Base-by-base conservation (phyloP, 768 basidiomycete genomes). In the Lepiota venenata region DNA sequence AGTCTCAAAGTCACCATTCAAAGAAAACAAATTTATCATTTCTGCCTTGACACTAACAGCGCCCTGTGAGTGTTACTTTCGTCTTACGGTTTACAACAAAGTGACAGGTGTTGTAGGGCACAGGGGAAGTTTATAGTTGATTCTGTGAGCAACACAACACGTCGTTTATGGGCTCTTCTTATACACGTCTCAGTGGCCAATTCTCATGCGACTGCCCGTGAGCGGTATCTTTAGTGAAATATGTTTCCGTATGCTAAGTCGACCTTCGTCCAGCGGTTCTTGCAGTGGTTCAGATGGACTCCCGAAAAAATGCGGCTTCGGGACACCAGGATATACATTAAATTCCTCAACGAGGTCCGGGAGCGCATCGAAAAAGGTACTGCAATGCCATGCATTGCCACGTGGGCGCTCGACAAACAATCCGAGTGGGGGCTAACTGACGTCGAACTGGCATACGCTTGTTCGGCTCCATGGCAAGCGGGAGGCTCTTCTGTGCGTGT, bases 381-480 rank as follows among this genome's bases (percentile, higher is more conserved):
- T 0, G 67, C 67, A 0, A 61, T 58, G n/a, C 58, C 63, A 4
- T 66, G 72, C 22, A 77, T 75, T 51, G 70, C 70, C 1, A 69
- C 58, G 35, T 68, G 71, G 22, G 70, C 72, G 10, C 60, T 78
- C 2, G 68, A 76, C 49, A 75, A 73, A 36, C 73, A 76, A 49
- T 51, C 56, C 9, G 69, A 74, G 9, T 75, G 74, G 53, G 73
- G 71, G 9, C 63, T 78, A 16, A 71, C 64, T 18, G 66, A 75
- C 27, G 62, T 74, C 8, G 76, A 77, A 57, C 71, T 71, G 53
- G 74, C 76, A 0, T 79, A 74, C 56, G 64, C 64, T 7, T 57
- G 65, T 15, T 66, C 66, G 1, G 63, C 67, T 6, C 69, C 69
- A 1, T 68, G 64, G 43, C 50, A 61, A 14, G 69, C 66, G 16